phyloP scores from a whole-genome alignment of 768 basidiomycete species.

The Boletus sensibilis region DNA sequence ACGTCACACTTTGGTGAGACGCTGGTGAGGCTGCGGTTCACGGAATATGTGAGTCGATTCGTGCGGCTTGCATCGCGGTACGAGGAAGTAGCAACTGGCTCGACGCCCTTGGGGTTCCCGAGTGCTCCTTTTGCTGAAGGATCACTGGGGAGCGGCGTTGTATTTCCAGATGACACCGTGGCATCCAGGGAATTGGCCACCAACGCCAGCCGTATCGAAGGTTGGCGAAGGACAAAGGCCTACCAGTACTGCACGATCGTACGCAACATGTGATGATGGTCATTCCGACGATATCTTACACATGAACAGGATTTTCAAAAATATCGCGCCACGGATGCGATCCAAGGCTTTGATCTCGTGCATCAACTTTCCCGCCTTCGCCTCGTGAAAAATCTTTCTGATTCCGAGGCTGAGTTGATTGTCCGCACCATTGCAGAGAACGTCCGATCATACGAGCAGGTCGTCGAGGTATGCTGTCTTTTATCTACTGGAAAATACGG shows the following conservation, averaged over 20 bases:
- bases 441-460: conserved; percentile 81
- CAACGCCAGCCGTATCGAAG: conserved; percentile 87
- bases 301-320: conserved; percentile 64
- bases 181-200: conserved; percentile 67
- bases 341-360: conserved; percentile 78
- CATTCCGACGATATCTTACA: conserved; percentile 8
- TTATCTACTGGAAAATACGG: too few relatives aligned
- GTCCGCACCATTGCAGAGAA: conserved; percentile 70
- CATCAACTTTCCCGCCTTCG: conserved; percentile 87
- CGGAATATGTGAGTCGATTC: conserved; percentile 86
- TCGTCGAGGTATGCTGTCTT: conserved; percentile 65
- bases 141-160: conserved; percentile 74
- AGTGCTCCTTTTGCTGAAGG: conserved; percentile 48
- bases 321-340: conserved; percentile 49
- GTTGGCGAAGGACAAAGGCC: conserved; percentile 82
- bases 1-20: conserved; percentile 91
- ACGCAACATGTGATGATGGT: conserved; percentile 23
- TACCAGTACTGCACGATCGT: conserved; percentile 76
- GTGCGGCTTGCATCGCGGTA: conserved; percentile 87
- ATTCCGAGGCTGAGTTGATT: conserved; percentile 73
- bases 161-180: conserved; percentile 69
- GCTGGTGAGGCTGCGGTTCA: conserved; percentile 82
- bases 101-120: conserved; percentile 75
- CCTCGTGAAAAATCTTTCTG: conserved; percentile 65
- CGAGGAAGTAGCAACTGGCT: conserved; percentile 76